Conservation (phyloP, 352 stramenopile species). For the Peronospora farinosa region DNA sequence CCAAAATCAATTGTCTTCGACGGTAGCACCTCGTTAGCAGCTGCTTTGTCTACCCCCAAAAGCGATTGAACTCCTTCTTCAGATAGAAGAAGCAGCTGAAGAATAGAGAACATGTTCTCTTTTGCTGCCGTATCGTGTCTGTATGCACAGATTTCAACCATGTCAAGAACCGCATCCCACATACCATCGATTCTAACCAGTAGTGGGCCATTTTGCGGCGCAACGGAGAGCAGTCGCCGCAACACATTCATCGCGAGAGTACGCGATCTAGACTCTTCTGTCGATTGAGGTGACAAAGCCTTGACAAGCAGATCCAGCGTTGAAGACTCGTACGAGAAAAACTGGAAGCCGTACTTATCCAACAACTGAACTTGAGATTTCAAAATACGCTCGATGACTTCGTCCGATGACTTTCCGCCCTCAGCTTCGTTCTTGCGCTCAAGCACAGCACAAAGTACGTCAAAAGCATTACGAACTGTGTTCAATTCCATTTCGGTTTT, state of each 20-base stretch:
- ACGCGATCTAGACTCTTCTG: slow-evolving; percentile 18
- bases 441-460: slow-evolving; percentile 44
- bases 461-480: slow-evolving; percentile 54
- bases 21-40: slow-evolving; percentile 1
- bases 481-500: slow-evolving; percentile 36
- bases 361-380: slow-evolving; percentile 57
- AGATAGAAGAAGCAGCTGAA: slow-evolving; percentile 43
- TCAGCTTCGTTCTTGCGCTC: slow-evolving; percentile 47
- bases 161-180: slow-evolving; percentile 43
- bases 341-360: slow-evolving; percentile 69
- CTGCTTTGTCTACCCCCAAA: slow-evolving; percentile 9
- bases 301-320: slow-evolving; percentile 53
- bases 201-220: slow-evolving; percentile 45
- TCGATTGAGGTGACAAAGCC: slow-evolving; percentile 16
- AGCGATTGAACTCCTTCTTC: slow-evolving; percentile 47
- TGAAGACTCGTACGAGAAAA: slow-evolving; percentile 70
- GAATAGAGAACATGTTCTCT: slow-evolving; percentile 47
- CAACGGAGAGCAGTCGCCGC: slow-evolving; percentile 31
- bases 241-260: slow-evolving; percentile 35
- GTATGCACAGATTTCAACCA: slow-evolving; percentile 40
- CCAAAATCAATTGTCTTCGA: slow-evolving; percentile 36
- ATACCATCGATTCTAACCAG: slow-evolving; percentile 40
- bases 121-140: slow-evolving; percentile 37
- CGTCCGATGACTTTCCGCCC: slow-evolving; percentile 49
- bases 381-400: slow-evolving; percentile 69